A percentile compares a stretch with the other conserved stretches of the same genome.
Conservation (phyloP, 2,329 filamentous ascomycete genomes). For the Sordariomycetes sp. region DNA sequence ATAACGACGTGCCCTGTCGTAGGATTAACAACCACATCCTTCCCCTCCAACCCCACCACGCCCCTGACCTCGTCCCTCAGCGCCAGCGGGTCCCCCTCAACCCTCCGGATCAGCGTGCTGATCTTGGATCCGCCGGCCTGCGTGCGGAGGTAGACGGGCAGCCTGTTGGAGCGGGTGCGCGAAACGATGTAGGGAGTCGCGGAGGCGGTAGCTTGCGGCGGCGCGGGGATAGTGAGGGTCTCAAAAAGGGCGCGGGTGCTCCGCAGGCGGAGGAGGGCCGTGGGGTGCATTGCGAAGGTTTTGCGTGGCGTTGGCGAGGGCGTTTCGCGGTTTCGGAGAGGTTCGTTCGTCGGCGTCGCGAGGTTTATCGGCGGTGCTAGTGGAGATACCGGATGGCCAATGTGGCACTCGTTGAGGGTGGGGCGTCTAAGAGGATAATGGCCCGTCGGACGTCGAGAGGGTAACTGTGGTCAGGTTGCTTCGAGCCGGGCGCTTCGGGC, state of each 20-base stretch:
- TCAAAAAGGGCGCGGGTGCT: conserved; percentile 6
- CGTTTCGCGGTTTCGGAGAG: not conserved
- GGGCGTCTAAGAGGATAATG: too few relatives aligned
- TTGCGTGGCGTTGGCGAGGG: not conserved
- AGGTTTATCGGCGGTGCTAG: too few relatives aligned
- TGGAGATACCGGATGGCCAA: too few relatives aligned
- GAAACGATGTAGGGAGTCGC: conserved; percentile 58
- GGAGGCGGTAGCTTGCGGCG: conserved; percentile 30
- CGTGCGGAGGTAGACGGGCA: conserved; percentile 63
- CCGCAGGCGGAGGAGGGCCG: conserved; percentile 3
- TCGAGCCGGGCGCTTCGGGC: not conserved
- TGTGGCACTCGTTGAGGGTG: too few relatives aligned
- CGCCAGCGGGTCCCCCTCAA: conserved; percentile 56
- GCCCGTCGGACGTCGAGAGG: not conserved
- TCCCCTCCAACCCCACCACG: conserved; percentile 40
- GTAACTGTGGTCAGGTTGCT: not conserved
- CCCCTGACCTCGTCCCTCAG: conserved; percentile 43
- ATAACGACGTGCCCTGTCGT: conserved; percentile 64
- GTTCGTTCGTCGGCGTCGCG: not conserved
- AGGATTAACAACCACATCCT: conserved; percentile 38
- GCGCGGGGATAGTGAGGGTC: conserved; percentile 7
- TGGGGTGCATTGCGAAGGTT: conserved; percentile 4
- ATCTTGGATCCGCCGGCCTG: conserved; percentile 67
- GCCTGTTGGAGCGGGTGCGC: conserved; percentile 55
- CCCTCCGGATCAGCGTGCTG: conserved; percentile 63